Evolutionary conservation across 2,329 filamentous ascomycete species (phyloP).

Genomic region (Penicillium sp.): DNA sequence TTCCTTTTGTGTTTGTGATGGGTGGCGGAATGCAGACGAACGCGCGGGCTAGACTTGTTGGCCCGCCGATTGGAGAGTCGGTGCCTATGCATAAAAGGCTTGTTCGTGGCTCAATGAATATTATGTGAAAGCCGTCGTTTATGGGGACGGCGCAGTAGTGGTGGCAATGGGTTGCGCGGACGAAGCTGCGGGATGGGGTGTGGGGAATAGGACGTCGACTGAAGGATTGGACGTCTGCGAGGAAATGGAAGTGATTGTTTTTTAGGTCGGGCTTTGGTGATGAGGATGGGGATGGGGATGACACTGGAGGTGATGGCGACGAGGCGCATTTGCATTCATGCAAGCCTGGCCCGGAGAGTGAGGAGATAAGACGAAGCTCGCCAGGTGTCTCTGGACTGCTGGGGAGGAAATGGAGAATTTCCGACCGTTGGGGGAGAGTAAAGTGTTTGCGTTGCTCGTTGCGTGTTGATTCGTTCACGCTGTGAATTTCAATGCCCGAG

Average conservation of each 20-base stretch:
- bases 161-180: slow-evolving; percentile 52
- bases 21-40: slow-evolving; percentile 54
- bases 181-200: slow-evolving; percentile 29
- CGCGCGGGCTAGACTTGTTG: slow-evolving; percentile 58
- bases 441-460: slow-evolving; percentile 40
- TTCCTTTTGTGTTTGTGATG: slow-evolving; percentile 11
- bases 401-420: slow-evolving; percentile 58
- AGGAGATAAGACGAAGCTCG: slow-evolving; percentile 63
- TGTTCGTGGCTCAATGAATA: slow-evolving; percentile 62
- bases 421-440: slow-evolving; percentile 43
- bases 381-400: slow-evolving; percentile 52
- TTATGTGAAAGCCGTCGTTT: slow-evolving; percentile 63
- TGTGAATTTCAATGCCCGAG: slow-evolving; percentile 63
- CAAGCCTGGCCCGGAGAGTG: slow-evolving; percentile 48
- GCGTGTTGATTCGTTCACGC: slow-evolving; percentile 51
- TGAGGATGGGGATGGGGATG: slow-evolving; percentile 11
- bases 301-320: slow-evolving; percentile 19
- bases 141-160: slow-evolving; percentile 64
- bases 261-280: slow-evolving; percentile 18
- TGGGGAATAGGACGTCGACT: slow-evolving; percentile 24
- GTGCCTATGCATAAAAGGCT: slow-evolving; percentile 60
- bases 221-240: slow-evolving; percentile 29
- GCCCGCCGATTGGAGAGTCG: slow-evolving; percentile 59
- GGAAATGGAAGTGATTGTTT: slow-evolving; percentile 31
- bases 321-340: slow-evolving; percentile 33